phyloP scores from a whole-genome alignment of 495 filamentous ascomycete species.

The Penicillium flavigenum region DNA sequence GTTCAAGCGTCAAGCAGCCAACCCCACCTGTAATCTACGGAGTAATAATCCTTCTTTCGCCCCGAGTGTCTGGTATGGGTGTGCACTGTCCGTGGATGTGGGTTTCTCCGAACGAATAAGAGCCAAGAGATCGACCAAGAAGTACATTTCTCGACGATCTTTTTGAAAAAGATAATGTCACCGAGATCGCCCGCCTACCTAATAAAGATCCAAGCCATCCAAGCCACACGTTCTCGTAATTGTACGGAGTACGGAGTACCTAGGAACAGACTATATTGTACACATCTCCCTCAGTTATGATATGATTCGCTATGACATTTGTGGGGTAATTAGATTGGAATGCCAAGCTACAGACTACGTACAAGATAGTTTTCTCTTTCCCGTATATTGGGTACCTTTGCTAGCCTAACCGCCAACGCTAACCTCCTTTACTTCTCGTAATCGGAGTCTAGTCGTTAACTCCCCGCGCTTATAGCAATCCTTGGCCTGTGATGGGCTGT shows the following conservation, averaged over 20 bases:
- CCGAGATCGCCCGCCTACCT: not conserved
- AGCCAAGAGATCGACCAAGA: slow-evolving; percentile 7
- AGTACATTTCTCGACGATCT: not conserved
- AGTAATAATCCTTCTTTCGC: slow-evolving; percentile 5
- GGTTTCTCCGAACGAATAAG: slow-evolving; percentile 18
- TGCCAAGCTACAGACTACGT: too few relatives aligned
- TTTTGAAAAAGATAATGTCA: not conserved
- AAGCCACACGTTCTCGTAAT: too few relatives aligned
- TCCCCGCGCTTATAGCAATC: slow-evolving; percentile 9
- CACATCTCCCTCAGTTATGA: too few relatives aligned
- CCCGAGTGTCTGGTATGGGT: slow-evolving; percentile 29
- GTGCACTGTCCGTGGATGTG: slow-evolving; percentile 25
- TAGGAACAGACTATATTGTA: too few relatives aligned
- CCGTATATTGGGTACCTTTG: not conserved
- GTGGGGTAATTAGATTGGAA: slow-evolving; percentile 17
- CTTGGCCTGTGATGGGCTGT: slow-evolving; percentile 14
- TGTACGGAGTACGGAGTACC: not conserved
- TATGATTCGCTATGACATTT: slow-evolving; percentile 9
- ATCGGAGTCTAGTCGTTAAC: slow-evolving; percentile 5
- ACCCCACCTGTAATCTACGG: not conserved
- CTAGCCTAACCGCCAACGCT: not conserved
- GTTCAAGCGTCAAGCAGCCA: not conserved
- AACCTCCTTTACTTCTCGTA: slow-evolving; percentile 3
- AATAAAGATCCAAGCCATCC: not conserved
- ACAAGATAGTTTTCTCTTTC: not conserved